Evolutionary conservation across 106 monocot genomes (phyloP).

Genomic region (Dioscorea alata): DNA sequence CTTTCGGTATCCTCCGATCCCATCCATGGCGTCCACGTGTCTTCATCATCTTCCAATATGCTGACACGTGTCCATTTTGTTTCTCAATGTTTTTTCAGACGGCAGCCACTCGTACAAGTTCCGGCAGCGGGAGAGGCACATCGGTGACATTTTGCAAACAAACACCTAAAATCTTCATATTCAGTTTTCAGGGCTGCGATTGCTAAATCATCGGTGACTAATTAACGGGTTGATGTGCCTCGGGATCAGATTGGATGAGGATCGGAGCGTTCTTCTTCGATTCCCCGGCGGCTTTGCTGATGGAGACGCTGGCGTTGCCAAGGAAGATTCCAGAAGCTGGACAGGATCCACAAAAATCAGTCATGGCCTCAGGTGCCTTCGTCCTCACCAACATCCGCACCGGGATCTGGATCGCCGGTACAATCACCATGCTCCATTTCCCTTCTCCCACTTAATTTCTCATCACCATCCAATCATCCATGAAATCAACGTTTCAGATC

Average conservation of each 20-base stretch:
- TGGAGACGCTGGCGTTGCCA: constrained; percentile 34
- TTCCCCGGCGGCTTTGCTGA: constrained; percentile 38
- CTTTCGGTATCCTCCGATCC: constrained; percentile 35
- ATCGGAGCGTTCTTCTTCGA: constrained; percentile 67
- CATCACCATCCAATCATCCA: neutral
- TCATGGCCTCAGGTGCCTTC: constrained; percentile 31
- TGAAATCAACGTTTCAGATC: constrained; percentile 24
- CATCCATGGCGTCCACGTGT: no score
- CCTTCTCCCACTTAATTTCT: no score
- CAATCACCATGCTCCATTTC: neutral
- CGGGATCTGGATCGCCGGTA: constrained; percentile 76
- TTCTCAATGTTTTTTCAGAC: constrained; percentile 16
- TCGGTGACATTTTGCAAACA: constrained; percentile 23
- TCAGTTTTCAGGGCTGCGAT: no score
- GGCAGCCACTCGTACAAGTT: constrained; percentile 59
- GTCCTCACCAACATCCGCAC: constrained; percentile 31
- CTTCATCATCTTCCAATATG: neutral
- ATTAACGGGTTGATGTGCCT: no score
- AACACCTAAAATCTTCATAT: no score
- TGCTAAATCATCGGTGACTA: no score
- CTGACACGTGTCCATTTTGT: constrained; percentile 7
- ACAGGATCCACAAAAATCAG: constrained; percentile 20
- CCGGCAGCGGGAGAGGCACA: constrained; percentile 69
- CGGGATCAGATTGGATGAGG: constrained; percentile 58
- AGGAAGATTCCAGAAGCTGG: constrained; percentile 13